Evolutionary conservation across 164 flowering plant genomes (phyloP).

Genomic region (Macadamia integrifolia): DNA sequence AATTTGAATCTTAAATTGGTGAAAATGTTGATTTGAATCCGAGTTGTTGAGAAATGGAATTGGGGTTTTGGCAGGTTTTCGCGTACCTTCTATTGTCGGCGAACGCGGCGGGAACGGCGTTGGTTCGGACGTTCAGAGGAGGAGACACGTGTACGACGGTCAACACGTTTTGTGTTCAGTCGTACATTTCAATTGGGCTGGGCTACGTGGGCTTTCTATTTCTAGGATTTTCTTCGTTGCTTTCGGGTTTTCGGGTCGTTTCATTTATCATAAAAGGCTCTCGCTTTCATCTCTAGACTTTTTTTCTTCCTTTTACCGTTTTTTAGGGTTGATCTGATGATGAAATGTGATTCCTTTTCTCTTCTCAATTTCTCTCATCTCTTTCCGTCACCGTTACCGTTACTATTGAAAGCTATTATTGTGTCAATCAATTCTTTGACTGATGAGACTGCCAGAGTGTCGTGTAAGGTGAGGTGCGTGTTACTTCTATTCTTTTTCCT

Average conservation of each 20-base stretch:
- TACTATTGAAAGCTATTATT: no score
- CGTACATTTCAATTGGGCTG: constrained; percentile 55
- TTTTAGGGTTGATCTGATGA: no score
- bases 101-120: constrained; percentile 57
- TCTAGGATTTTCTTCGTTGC: constrained; percentile 52
- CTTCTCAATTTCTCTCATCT: no score
- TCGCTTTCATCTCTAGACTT: constrained; percentile 51
- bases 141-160: constrained; percentile 39
- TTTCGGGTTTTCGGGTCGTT: constrained; percentile 77
- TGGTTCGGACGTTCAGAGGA: constrained; percentile 38
- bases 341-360: no score
- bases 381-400: no score
- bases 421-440: no score
- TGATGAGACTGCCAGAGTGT: no score
- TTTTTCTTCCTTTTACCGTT: no score
- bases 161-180: constrained; percentile 59
- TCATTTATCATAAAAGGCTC: constrained; percentile 69
- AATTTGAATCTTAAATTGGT: no score
- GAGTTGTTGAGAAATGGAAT: neutral
- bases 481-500: no score
- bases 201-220: constrained; percentile 72
- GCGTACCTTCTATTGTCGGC: constrained; percentile 74
- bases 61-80: constrained; percentile 43
- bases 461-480: no score
- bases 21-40: no score